Evolutionary conservation across 495 filamentous ascomycete species (phyloP).

Genomic region (Penicillium crystallinum): DNA sequence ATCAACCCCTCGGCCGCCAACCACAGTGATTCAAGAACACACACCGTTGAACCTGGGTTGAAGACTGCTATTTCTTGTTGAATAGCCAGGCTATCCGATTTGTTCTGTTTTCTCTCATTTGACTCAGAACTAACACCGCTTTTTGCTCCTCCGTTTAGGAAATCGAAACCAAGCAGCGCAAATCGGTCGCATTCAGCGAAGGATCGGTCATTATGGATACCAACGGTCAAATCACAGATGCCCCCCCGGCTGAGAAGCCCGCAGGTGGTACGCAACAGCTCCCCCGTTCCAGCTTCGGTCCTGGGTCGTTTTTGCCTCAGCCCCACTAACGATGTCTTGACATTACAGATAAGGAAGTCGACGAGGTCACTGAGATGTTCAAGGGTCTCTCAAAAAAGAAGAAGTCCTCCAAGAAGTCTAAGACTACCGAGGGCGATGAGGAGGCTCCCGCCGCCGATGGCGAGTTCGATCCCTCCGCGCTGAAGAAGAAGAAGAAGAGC

Average conservation of each 20-base stretch:
- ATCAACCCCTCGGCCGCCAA: conserved; percentile 21
- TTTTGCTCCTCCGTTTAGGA: conserved; percentile 17
- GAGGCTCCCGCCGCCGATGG: conserved; percentile 57
- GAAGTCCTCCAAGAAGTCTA: conserved; percentile 58
- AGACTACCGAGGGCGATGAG: conserved; percentile 52
- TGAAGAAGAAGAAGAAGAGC: conserved; percentile 96
- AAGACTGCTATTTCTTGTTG: background rate
- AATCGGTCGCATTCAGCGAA: conserved; percentile 87
- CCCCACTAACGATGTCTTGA: conserved; percentile 9
- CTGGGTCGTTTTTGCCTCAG: background rate
- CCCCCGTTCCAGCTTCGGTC: background rate
- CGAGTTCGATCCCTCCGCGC: conserved; percentile 65
- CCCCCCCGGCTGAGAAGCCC: conserved; percentile 57
- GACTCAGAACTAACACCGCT: conserved; percentile 13
- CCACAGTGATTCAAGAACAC: conserved; percentile 13
- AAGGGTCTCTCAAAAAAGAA: conserved; percentile 87
- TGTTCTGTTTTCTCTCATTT: conserved; percentile 5
- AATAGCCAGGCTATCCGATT: background rate
- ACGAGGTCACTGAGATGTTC: conserved; percentile 69
- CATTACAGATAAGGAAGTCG: conserved; percentile 57
- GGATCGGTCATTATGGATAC: conserved; percentile 76
- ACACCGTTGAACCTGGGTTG: background rate
- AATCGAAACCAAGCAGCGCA: conserved; percentile 57
- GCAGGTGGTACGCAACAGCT: conserved; percentile 25
- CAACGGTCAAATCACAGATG: conserved; percentile 74